Percentiles rank a stretch among this genome's conserved stretches.
Conservation (phyloP, 345 rosid genomes). For the Sonneratia alba region DNA sequence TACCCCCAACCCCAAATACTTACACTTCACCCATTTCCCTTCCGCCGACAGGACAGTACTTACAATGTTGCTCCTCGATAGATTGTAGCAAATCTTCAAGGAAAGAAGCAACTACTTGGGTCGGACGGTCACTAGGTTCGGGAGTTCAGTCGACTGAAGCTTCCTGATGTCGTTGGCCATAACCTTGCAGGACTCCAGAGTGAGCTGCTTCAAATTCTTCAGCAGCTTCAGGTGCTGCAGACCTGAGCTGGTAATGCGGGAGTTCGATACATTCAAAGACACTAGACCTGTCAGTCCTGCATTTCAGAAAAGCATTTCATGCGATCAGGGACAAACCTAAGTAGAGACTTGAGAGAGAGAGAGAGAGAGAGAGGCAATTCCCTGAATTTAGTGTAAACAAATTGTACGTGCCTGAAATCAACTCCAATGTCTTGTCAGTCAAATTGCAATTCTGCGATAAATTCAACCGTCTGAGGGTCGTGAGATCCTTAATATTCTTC, state of each 20-base stretch:
- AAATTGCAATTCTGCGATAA: conserved; percentile 76
- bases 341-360: too few species aligned
- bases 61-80: conserved; percentile 3
- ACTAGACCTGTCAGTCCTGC: background rate
- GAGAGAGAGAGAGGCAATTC: too few species aligned
- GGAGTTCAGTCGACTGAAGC: conserved; percentile 64
- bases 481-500: conserved; percentile 75
- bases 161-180: conserved; percentile 56
- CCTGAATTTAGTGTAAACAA: too few species aligned
- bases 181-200: conserved; percentile 76
- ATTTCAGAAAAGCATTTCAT: too few species aligned
- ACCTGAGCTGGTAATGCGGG: conserved; percentile 63
- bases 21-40: conserved; percentile 5
- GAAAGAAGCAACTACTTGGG: conserved; percentile 33
- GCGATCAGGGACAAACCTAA: too few species aligned
- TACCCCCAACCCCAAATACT: background rate
- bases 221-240: conserved; percentile 55
- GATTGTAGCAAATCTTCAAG: background rate
- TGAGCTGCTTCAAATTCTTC: conserved; percentile 63
- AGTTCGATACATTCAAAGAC: conserved; percentile 24
- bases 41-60: conserved; percentile 5
- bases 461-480: conserved; percentile 24
- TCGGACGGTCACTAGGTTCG: conserved; percentile 63
- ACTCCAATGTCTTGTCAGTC: conserved; percentile 68
- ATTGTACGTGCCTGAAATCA: conserved; percentile 51